phyloP scores from a whole-genome alignment of 1,139 yeast species.

The Zygoascus meyerae region DNA sequence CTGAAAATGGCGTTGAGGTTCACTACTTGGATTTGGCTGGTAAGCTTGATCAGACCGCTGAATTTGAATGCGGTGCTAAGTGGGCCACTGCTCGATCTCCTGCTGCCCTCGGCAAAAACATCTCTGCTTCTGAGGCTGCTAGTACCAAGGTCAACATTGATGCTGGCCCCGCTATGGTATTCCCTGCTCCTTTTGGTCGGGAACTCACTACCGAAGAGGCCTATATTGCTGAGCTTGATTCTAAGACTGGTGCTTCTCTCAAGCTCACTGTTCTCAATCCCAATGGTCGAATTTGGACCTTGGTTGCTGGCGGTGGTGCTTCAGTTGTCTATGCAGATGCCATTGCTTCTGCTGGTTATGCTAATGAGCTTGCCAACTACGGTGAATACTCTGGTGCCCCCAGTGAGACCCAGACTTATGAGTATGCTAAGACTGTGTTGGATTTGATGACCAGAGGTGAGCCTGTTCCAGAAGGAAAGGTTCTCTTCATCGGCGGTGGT shows the following conservation, averaged over 20 bases:
- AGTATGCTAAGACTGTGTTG: conserved; percentile 44
- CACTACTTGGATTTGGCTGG: conserved; percentile 45
- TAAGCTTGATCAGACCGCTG: conserved; percentile 45
- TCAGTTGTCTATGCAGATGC: conserved; percentile 46
- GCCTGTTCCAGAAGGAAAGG: conserved; percentile 39
- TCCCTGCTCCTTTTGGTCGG: conserved; percentile 47
- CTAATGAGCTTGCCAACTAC: conserved; percentile 42
- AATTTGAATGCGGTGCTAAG: conserved; percentile 45
- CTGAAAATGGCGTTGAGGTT: conserved; percentile 37
- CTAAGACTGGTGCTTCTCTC: conserved; percentile 45
- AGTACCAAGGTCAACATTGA: conserved; percentile 33
- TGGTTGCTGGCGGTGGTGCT: conserved; percentile 45
- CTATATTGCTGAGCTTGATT: conserved; percentile 43
- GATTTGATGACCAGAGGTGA: conserved; percentile 43
- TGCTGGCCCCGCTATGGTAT: conserved; percentile 45
- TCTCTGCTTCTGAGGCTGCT: conserved; percentile 20
- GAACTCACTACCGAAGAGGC: conserved; percentile 42
- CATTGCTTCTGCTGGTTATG: conserved; percentile 43
- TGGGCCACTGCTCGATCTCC: conserved; percentile 45
- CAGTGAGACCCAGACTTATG: conserved; percentile 43
- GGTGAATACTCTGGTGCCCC: conserved; percentile 45
- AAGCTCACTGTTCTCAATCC: conserved; percentile 42
- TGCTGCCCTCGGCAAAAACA: conserved; percentile 36
- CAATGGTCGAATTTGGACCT: conserved; percentile 43
- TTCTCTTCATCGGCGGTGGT: conserved; percentile 44